phyloP scores from a whole-genome alignment of 2,329 filamentous ascomycete genomes.

The Eutypa lata region DNA sequence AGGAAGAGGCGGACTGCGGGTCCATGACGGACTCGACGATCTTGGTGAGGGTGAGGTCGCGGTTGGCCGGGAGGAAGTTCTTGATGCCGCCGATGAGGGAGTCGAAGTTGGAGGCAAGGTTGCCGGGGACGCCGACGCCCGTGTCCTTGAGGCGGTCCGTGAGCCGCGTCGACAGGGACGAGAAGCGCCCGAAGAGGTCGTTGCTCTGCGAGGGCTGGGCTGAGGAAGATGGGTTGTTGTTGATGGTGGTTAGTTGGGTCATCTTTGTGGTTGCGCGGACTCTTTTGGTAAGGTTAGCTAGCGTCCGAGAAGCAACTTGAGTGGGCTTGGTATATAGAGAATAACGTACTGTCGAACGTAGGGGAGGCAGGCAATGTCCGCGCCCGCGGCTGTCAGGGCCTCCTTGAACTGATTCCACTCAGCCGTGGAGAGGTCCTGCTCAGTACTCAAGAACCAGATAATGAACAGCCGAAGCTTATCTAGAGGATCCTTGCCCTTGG shows the following conservation, averaged over 20 bases:
- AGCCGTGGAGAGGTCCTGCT: conserved; percentile 76
- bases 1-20: conserved; percentile 81
- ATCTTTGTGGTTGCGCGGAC: conserved; percentile 94
- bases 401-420: conserved; percentile 88
- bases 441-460: conserved; percentile 94
- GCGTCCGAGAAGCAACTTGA: too few species aligned
- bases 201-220: conserved; percentile 59
- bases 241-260: conserved; percentile 94
- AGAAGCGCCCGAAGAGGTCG: conserved; percentile 91
- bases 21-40: conserved; percentile 99
- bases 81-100: conserved; percentile 94
- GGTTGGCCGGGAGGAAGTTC: conserved; percentile 94
- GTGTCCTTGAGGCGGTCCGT: conserved; percentile 94
- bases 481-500: conserved; percentile 77
- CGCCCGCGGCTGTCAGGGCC: conserved; percentile 71
- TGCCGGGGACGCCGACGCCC: conserved; percentile 65
- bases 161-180: conserved; percentile 83
- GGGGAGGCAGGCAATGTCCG: conserved; percentile 72
- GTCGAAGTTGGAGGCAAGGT: conserved; percentile 78
- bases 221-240: conserved; percentile 69
- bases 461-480: conserved; percentile 94
- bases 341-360: conserved; percentile 77
- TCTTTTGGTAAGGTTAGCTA: conserved; percentile 39
- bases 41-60: conserved; percentile 93
- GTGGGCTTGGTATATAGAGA: neutral